A percentile compares a stretch with the other conserved stretches of the same genome.
These are phyloP conservation scores for Suillus americanus DNA, from an alignment of 768 basidiomycete species.

Conservation along the genomic window DNA sequence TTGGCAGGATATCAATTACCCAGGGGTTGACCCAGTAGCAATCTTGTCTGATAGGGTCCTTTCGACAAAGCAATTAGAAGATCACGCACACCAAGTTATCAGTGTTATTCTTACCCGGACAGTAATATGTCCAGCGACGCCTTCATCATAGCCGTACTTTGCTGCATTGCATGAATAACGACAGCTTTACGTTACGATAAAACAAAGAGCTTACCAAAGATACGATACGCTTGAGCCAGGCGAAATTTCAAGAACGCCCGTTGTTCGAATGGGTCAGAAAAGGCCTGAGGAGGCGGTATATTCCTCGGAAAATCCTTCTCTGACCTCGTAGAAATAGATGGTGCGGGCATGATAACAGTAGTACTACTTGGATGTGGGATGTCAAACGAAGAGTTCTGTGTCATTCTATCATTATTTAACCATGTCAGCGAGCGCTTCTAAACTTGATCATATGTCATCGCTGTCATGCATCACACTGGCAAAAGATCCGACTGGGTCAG, in stretches of 20 bases:
- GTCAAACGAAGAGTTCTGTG: not conserved
- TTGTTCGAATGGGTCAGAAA: slow-evolving; percentile 36
- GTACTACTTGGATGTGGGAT: not conserved
- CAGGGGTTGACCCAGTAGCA: slow-evolving; percentile 53
- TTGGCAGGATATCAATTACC: slow-evolving; percentile 20
- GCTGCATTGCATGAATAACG: slow-evolving; percentile 16
- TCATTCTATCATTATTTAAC: not conserved
- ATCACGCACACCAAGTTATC: not conserved
- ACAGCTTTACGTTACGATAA: not conserved
- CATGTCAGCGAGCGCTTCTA: not conserved
- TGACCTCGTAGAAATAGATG: not conserved
- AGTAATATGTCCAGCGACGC: slow-evolving; percentile 52
- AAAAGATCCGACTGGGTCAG: not conserved
- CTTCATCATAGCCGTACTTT: slow-evolving; percentile 45
- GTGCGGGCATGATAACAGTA: not conserved
- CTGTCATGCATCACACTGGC: too few species aligned
- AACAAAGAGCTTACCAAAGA: slow-evolving; percentile 36
- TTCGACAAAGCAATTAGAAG: not conserved
- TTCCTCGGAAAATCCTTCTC: not conserved
- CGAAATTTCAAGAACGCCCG: slow-evolving; percentile 44
- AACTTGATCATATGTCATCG: not conserved
- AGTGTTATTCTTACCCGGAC: slow-evolving; percentile 29
- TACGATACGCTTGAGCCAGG: slow-evolving; percentile 45
- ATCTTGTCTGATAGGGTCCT: slow-evolving; percentile 41
- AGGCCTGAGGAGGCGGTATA: slow-evolving; percentile 22